These are phyloP conservation scores for Cytospora piceae DNA, from an alignment of 2,329 filamentous ascomycete genomes.

Conservation along the genomic window DNA sequence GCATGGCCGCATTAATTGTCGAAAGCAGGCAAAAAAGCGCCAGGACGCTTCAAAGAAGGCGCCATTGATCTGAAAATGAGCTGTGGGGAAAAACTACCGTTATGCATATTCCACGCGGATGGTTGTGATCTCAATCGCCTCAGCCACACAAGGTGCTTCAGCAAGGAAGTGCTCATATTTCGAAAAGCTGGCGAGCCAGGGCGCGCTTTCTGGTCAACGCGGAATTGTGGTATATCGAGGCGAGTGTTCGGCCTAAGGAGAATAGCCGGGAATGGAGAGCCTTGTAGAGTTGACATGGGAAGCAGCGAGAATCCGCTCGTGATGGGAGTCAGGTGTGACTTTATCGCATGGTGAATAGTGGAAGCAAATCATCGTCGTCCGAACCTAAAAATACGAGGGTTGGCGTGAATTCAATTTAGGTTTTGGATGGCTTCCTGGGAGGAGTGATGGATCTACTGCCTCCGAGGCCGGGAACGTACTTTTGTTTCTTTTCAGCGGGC, in stretches of 20 bases:
- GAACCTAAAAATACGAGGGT: slow-evolving; percentile 82
- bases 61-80: slow-evolving; percentile 18
- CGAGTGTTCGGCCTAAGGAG: slow-evolving; percentile 35
- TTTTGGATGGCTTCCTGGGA: slow-evolving; percentile 69
- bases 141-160: slow-evolving; percentile 11
- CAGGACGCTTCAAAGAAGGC: slow-evolving; percentile 5
- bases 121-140: slow-evolving; percentile 10
- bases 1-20: slow-evolving; percentile 8
- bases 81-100: slow-evolving; percentile 24
- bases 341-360: slow-evolving; percentile 29
- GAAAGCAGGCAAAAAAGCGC: slow-evolving; percentile 12
- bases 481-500: slow-evolving; percentile 99
- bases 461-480: slow-evolving; percentile 86
- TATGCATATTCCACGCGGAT: slow-evolving; percentile 26
- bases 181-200: slow-evolving; percentile 8
- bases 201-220: slow-evolving; percentile 32
- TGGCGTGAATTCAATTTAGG: slow-evolving; percentile 74
- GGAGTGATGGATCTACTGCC: slow-evolving; percentile 68
- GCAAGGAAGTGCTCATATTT: slow-evolving; percentile 2
- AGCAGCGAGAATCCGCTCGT: slow-evolving; percentile 28
- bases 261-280: slow-evolving; percentile 15
- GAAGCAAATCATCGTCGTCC: slow-evolving; percentile 77
- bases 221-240: slow-evolving; percentile 27
- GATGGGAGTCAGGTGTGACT: slow-evolving; percentile 19
- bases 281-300: slow-evolving; percentile 25